Evolutionary conservation across 1,284 basidiomycete genomes (phyloP).

Genomic region (Pseudozyma pruni): DNA sequence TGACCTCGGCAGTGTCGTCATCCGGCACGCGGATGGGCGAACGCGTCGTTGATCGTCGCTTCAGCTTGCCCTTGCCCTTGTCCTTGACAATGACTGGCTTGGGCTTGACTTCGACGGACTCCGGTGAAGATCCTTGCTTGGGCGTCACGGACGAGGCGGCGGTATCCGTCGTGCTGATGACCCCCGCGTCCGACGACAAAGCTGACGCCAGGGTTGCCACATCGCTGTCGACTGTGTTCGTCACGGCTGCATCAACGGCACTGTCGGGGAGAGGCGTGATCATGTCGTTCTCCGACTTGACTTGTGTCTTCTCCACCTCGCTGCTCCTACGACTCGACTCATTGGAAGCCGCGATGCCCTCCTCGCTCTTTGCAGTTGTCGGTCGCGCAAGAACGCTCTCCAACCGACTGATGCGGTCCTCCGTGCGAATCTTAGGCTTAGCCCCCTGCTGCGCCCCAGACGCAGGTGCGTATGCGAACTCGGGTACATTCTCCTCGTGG

Average conservation of each 20-base stretch:
- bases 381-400: conserved; percentile 33
- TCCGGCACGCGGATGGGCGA: conserved; percentile 8
- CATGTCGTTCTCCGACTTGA: conserved; percentile 5
- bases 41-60: conserved; percentile 3
- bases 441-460: neutral
- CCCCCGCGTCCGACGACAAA: neutral
- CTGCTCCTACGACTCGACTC: conserved; percentile 13
- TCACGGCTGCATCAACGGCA: too few relatives aligned
- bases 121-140: neutral
- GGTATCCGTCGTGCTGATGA: neutral
- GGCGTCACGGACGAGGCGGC: neutral
- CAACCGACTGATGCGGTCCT: conserved; percentile 43
- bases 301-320: neutral
- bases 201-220: neutral
- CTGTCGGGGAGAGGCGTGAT: neutral
- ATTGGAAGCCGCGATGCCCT: neutral
- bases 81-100: neutral
- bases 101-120: neutral
- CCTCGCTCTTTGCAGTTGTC: conserved; percentile 10
- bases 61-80: conserved; percentile 13
- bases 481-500: neutral
- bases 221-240: neutral
- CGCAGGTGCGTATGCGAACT: neutral
- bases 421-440: conserved; percentile 42
- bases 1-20: conserved; percentile 15